A percentile compares a stretch with the other conserved stretches of the same genome.
These are phyloP conservation scores for Apiospora malaysiana DNA, from an alignment of 2,329 filamentous ascomycete species.

Conservation along the genomic window DNA sequence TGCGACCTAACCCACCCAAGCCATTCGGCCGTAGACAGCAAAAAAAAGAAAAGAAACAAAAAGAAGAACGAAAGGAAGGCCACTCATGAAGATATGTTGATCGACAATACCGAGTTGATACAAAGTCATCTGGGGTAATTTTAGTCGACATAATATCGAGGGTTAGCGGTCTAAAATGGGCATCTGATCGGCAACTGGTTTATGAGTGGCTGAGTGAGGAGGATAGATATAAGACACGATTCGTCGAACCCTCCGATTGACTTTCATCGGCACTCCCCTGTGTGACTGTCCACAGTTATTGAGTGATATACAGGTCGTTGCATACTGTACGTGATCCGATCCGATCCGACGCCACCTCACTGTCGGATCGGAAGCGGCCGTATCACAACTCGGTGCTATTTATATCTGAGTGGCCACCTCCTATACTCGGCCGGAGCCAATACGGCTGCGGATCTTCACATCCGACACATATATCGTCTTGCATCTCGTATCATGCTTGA, in stretches of 20 bases:
- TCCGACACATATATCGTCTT: not conserved
- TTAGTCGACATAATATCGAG: not conserved
- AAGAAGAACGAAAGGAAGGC: no score
- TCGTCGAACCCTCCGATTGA: not conserved
- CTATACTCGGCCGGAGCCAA: not conserved
- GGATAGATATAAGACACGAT: not conserved
- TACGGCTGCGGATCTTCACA: not conserved
- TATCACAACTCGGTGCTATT: not conserved
- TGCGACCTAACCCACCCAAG: not conserved
- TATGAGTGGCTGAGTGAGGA: not conserved
- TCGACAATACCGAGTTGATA: not conserved
- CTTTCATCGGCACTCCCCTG: not conserved
- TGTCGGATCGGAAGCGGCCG: not conserved
- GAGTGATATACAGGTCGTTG: not conserved
- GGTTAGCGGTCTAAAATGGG: not conserved
- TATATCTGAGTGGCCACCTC: not conserved
- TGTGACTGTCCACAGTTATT: not conserved
- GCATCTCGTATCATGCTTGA: not conserved
- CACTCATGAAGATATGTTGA: not conserved
- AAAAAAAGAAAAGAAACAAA: no score
- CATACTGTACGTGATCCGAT: not conserved
- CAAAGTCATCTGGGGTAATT: not conserved
- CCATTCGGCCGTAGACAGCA: no score
- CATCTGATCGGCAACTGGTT: conserved; percentile 14
- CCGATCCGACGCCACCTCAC: not conserved